phyloP scores from a whole-genome alignment of 2,329 filamentous ascomycete species.

The Penicillium verrucosum region DNA sequence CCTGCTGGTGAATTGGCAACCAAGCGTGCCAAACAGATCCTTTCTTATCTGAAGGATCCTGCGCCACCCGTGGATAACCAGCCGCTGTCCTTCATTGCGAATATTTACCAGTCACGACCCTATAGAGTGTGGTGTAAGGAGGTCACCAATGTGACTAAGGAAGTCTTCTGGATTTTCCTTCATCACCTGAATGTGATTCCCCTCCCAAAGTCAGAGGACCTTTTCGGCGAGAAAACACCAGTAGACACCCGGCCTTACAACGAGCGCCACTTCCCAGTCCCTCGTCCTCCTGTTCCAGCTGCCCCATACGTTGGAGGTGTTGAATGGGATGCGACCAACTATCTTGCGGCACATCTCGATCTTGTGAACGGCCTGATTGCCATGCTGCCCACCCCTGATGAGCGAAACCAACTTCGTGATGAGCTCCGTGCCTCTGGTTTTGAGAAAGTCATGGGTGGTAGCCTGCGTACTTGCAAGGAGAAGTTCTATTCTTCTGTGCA shows the following conservation, averaged over 20 bases:
- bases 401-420: slow-evolving; percentile 74
- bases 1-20: slow-evolving; percentile 59
- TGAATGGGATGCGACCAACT: slow-evolving; percentile 98
- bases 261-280: slow-evolving; percentile 73
- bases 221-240: slow-evolving; percentile 27
- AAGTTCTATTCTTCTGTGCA: slow-evolving; percentile 95
- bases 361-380: slow-evolving; percentile 88
- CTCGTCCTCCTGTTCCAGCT: slow-evolving; percentile 84
- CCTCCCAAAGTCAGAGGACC: slow-evolving; percentile 33
- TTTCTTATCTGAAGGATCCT: slow-evolving; percentile 77
- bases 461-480: slow-evolving; percentile 87
- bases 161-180: slow-evolving; percentile 99
- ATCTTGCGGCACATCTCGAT: slow-evolving; percentile 87
- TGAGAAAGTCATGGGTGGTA: slow-evolving; percentile 83
- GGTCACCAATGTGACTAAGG: slow-evolving; percentile 86
- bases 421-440: slow-evolving; percentile 81
- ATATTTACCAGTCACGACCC: slow-evolving; percentile 81
- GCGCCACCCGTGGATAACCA: slow-evolving; percentile 70
- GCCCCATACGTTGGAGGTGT: slow-evolving; percentile 95
- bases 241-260: slow-evolving; percentile 27
- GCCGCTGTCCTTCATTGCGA: slow-evolving; percentile 79
- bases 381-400: slow-evolving; percentile 64
- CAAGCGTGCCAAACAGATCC: slow-evolving; percentile 65
- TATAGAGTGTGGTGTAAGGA: slow-evolving; percentile 96
- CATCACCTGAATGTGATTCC: slow-evolving; percentile 88